Evolutionary conservation across 768 basidiomycete genomes (phyloP), one percentile per base, ranked within the genome.

Genomic region (Cystobasidium ongulense): DNA sequence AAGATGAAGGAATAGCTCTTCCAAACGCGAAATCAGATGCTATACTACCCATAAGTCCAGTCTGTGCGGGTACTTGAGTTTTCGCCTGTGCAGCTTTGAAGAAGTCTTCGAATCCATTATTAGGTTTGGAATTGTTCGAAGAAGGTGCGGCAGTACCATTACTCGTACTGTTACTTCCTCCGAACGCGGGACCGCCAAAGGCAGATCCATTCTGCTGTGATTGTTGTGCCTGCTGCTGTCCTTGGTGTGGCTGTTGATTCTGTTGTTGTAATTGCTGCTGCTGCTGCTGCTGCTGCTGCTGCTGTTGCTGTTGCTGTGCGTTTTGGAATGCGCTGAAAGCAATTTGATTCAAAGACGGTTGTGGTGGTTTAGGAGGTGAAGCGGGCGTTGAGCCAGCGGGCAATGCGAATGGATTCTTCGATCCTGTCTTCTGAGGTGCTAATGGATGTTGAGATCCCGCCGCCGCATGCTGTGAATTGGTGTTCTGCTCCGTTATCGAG

Each of bases 381-480:
- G 79, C 78, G 18, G 83, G 82, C 27, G 86, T 21, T 0, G 75
- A 50, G 11, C 81, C 84, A 4, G 85, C 83, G 2, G 90, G 86
- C 35, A 87, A 86, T 5, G 92, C 94, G 76, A 99, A 99, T 1
- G 96, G 96, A 84, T 99, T 99, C 77, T 87, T 88, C 7, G 91
- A 91, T 31, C 96, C 95, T 1, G 96, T 99, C 80, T 89, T 87
- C 80, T 98, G 94, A 5, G 92, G 85, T 77, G 87, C 88, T 31
- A 97, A 85, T 7, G 78, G 77, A 4, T 77, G 74, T 0, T 86
- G 87, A 23, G 65, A n/a, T 13, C 43, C n/a, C 13, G 43, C 13
- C 13, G 13, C 43, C 43, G 43, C 13, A 13, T 46, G 43, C 43
- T 54, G 50, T 46, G 0, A 71, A 23, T 17, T 50, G n/a, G 46